Conservation (phyloP, 108 stramenopile genomes). For the Stephanodiscus triporus region DNA sequence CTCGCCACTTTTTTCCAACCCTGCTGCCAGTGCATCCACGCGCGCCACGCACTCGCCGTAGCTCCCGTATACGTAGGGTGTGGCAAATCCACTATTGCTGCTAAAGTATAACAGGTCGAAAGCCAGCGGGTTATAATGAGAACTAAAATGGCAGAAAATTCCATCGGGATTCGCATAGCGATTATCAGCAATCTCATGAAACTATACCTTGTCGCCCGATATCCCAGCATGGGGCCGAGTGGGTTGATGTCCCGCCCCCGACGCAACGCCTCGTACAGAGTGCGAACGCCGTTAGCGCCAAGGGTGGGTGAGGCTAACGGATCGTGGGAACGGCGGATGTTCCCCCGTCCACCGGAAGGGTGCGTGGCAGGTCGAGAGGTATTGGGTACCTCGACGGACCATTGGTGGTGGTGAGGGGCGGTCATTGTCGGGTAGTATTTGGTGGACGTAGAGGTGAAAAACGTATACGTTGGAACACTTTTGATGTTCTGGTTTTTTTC, state of each 20-base stretch:
- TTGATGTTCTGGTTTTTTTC: no score
- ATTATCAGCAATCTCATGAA: not conserved
- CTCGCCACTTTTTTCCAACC: slow-evolving; percentile 60
- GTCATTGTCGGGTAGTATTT: slow-evolving; percentile 4
- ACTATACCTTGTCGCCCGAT: slow-evolving; percentile 57
- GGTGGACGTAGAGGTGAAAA: no score
- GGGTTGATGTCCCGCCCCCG: slow-evolving; percentile 76
- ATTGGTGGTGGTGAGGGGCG: slow-evolving; percentile 22
- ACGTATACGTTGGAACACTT: no score
- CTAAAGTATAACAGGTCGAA: not conserved
- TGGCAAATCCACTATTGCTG: slow-evolving; percentile 72
- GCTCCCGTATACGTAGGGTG: slow-evolving; percentile 82
- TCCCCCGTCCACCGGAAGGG: slow-evolving; percentile 23
- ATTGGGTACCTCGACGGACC: slow-evolving; percentile 46
- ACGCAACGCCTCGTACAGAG: slow-evolving; percentile 83
- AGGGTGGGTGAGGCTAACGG: slow-evolving; percentile 63
- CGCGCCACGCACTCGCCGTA: slow-evolving; percentile 81
- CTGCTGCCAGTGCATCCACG: slow-evolving; percentile 78
- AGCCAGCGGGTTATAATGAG: not conserved
- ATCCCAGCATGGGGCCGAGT: slow-evolving; percentile 82
- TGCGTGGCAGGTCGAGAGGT: slow-evolving; percentile 26
- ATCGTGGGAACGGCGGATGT: slow-evolving; percentile 52
- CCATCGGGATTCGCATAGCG: not conserved
- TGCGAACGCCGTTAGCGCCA: slow-evolving; percentile 65
- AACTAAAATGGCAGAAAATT: no score